phyloP scores from a whole-genome alignment of 805 yeast genomes.

The Komagataella kurtzmanii region DNA sequence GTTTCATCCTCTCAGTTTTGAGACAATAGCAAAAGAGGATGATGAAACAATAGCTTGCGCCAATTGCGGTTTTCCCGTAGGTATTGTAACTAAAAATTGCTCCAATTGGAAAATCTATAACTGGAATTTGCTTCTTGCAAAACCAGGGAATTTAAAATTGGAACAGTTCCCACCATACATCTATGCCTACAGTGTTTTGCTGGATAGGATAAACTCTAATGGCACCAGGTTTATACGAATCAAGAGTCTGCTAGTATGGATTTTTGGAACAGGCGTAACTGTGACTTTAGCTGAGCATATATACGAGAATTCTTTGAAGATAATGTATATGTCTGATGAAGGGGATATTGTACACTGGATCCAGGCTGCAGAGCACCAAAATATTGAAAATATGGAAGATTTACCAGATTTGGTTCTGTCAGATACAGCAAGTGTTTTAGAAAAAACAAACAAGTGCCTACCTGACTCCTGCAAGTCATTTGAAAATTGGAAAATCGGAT shows the following conservation, averaged over 20 bases:
- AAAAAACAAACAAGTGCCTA: not conserved
- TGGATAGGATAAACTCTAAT: slow-evolving; percentile 24
- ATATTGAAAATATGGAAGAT: not conserved
- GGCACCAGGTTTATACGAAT: not conserved
- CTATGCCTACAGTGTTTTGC: slow-evolving; percentile 22
- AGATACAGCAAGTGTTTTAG: not conserved
- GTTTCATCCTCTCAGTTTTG: slow-evolving; percentile 15
- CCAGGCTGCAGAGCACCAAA: not conserved
- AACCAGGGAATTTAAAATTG: slow-evolving; percentile 30
- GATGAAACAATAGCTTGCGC: slow-evolving; percentile 17
- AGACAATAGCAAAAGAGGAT: slow-evolving; percentile 4
- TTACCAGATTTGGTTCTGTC: not conserved
- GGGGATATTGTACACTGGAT: slow-evolving; percentile 8
- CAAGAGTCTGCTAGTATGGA: not conserved
- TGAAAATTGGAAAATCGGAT: not conserved
- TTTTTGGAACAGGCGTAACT: not conserved
- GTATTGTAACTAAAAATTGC: slow-evolving; percentile 13
- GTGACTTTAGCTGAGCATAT: not conserved
- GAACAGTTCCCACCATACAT: slow-evolving; percentile 20
- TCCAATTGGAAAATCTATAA: not conserved
- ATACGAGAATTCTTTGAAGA: slow-evolving; percentile 23
- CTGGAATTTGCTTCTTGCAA: not conserved
- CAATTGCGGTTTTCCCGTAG: slow-evolving; percentile 24
- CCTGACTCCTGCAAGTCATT: not conserved
- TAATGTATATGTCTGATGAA: slow-evolving; percentile 25